These are phyloP conservation scores for Gymnopilus dilepis DNA, from an alignment of 768 basidiomycete species.

Conservation along the genomic window DNA sequence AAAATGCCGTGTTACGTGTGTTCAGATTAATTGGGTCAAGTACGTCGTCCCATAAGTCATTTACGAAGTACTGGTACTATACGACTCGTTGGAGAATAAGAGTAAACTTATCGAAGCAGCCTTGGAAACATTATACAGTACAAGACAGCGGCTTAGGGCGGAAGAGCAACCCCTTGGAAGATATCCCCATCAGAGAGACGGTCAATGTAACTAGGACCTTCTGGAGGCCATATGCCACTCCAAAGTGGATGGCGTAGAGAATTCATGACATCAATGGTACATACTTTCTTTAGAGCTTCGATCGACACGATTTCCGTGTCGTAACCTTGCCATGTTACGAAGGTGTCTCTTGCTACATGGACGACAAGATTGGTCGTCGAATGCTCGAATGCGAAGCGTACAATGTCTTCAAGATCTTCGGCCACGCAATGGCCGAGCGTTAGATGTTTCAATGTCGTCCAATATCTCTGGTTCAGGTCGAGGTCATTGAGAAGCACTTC, in stretches of 20 bases:
- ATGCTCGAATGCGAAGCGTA: not conserved
- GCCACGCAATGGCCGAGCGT: not conserved
- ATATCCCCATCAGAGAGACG: slow-evolving; percentile 9
- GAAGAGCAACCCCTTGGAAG: no score
- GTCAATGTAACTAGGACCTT: not conserved
- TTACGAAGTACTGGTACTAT: no score
- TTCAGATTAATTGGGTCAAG: no score
- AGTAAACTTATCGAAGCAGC: no score
- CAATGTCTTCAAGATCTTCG: not conserved
- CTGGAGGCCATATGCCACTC: not conserved
- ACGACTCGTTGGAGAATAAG: no score
- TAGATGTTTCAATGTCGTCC: not conserved
- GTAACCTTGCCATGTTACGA: not conserved
- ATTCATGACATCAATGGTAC: not conserved
- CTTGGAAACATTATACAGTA: no score
- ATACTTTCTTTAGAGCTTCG: not conserved
- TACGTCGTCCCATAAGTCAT: no score
- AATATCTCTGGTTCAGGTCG: not conserved
- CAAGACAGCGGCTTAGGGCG: no score
- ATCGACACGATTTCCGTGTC: not conserved
- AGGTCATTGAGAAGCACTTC: not conserved
- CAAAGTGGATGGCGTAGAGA: not conserved
- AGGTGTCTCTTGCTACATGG: not conserved
- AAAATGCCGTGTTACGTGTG: no score
- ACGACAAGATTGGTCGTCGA: not conserved